phyloP scores from a whole-genome alignment of 2,329 filamentous ascomycete genomes.

The Stagonosporopsis rhizophila region DNA sequence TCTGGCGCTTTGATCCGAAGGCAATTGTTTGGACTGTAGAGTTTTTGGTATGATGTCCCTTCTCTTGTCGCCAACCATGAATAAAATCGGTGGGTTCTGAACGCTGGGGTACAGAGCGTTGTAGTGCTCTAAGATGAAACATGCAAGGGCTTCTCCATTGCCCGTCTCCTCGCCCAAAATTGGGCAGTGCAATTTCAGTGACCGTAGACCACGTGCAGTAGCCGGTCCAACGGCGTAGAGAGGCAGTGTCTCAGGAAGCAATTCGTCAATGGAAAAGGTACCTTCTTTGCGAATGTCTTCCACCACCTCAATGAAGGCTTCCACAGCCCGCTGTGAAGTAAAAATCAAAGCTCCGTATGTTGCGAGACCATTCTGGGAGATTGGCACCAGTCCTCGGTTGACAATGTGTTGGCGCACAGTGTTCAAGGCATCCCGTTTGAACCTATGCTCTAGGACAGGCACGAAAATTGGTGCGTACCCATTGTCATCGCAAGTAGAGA shows the following conservation, averaged over 20 bases:
- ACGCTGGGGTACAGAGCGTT: conserved; percentile 50
- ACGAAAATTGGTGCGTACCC: conserved; percentile 73
- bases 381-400: conserved; percentile 49
- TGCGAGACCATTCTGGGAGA: conserved; percentile 25
- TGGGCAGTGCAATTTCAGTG: conserved; percentile 59
- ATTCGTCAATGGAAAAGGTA: conserved; percentile 32
- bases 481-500: conserved; percentile 57
- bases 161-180: conserved; percentile 84
- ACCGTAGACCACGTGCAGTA: conserved; percentile 74
- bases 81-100: conserved; percentile 71
- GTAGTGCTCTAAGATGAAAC: conserved; percentile 82
- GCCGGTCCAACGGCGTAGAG: conserved; percentile 85
- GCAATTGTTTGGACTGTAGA: conserved; percentile 66
- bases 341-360: conserved; percentile 81
- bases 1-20: conserved; percentile 60
- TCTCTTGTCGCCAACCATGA: conserved; percentile 88
- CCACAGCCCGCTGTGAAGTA: conserved; percentile 83
- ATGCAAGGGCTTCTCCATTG: conserved; percentile 80
- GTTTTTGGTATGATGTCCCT: conserved; percentile 88
- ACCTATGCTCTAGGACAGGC: conserved; percentile 76
- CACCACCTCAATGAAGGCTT: conserved; percentile 73
- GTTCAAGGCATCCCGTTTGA: conserved; percentile 66
- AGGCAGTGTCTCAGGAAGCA: conserved; percentile 59
- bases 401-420: conserved; percentile 61
- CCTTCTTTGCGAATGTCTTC: conserved; percentile 57